phyloP scores from a whole-genome alignment of 2,329 filamentous ascomycete genomes.

The Beauveria varroae region DNA sequence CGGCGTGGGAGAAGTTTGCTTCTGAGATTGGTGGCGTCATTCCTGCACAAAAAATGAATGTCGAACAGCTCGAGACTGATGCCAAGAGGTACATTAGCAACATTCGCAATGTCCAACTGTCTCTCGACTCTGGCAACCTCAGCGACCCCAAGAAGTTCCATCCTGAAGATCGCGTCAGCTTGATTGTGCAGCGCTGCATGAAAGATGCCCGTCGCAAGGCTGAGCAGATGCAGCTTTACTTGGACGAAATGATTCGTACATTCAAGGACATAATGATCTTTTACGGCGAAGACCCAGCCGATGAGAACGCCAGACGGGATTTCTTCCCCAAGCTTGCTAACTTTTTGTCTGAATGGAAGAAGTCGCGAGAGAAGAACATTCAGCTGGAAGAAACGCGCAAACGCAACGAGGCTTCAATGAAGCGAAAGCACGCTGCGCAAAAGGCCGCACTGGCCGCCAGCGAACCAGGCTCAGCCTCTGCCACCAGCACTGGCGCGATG shows the following conservation, averaged over 20 bases:
- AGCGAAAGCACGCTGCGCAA: slow-evolving; percentile 72
- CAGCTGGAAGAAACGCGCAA: slow-evolving; percentile 71
- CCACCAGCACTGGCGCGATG: slow-evolving; percentile 82
- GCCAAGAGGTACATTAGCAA: slow-evolving; percentile 91
- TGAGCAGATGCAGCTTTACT: slow-evolving; percentile 87
- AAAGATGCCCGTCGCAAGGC: slow-evolving; percentile 94
- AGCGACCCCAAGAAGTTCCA: slow-evolving; percentile 98
- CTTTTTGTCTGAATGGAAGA: slow-evolving; percentile 94
- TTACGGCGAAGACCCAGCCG: slow-evolving; percentile 86
- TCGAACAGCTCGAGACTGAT: slow-evolving; percentile 82
- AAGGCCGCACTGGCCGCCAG: slow-evolving; percentile 48
- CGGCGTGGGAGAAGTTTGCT: slow-evolving; percentile 85
- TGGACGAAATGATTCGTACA: slow-evolving; percentile 84
- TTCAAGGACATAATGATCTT: slow-evolving; percentile 96
- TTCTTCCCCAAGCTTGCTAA: slow-evolving; percentile 91
- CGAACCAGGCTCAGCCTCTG: slow-evolving; percentile 51
- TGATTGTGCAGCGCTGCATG: slow-evolving; percentile 88
- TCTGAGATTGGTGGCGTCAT: slow-evolving; percentile 79
- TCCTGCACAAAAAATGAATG: slow-evolving; percentile 80
- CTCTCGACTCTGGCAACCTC: slow-evolving; percentile 85
- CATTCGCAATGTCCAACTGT: slow-evolving; percentile 86
- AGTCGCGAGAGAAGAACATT: slow-evolving; percentile 88
- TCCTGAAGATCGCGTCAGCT: slow-evolving; percentile 87
- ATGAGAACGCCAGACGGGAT: slow-evolving; percentile 87
- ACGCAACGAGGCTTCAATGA: slow-evolving; percentile 86